A percentile compares a stretch with the other conserved stretches of the same genome.
These are phyloP conservation scores for Trichoderma sp. DNA, from an alignment of 2,329 filamentous ascomycete species.

Conservation along the genomic window DNA sequence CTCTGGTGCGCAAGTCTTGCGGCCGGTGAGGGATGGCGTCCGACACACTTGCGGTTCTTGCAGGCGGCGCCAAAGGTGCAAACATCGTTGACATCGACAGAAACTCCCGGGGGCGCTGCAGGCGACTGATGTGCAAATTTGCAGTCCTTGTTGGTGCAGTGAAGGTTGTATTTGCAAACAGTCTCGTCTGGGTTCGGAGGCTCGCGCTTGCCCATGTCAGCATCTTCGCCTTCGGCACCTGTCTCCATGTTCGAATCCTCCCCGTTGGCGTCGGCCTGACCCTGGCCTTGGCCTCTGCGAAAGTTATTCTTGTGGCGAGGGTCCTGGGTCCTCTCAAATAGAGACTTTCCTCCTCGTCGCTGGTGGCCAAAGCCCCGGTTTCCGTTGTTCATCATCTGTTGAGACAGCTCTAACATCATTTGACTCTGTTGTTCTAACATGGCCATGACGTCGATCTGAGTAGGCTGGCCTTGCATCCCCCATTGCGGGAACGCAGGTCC, in stretches of 20 bases:
- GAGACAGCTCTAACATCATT: slow-evolving; percentile 77
- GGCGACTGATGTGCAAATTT: slow-evolving; percentile 94
- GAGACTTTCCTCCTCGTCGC: slow-evolving; percentile 56
- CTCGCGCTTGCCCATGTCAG: slow-evolving; percentile 63
- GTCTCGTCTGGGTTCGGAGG: slow-evolving; percentile 62
- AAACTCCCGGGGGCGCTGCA: slow-evolving; percentile 74
- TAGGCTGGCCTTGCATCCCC: slow-evolving; percentile 47
- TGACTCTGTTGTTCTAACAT: slow-evolving; percentile 87
- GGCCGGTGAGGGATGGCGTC: slow-evolving; percentile 88
- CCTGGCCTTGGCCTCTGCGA: slow-evolving; percentile 49
- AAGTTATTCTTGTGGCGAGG: slow-evolving; percentile 50
- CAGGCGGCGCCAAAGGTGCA: slow-evolving; percentile 89
- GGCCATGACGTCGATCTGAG: slow-evolving; percentile 62
- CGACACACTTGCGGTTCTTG: slow-evolving; percentile 94
- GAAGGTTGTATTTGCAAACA: slow-evolving; percentile 86
- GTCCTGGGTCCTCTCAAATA: slow-evolving; percentile 73
- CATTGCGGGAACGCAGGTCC: slow-evolving; percentile 17
- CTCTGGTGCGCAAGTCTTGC: slow-evolving; percentile 75
- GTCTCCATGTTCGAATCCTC: slow-evolving; percentile 41
- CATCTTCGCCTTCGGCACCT: slow-evolving; percentile 55
- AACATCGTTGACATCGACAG: slow-evolving; percentile 75
- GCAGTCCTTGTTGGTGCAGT: slow-evolving; percentile 87
- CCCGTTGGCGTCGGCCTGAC: slow-evolving; percentile 35
- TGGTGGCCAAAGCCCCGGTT: slow-evolving; percentile 45
- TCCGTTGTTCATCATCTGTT: slow-evolving; percentile 59